These are phyloP conservation scores for Clonostachys rosea DNA, from an alignment of 2,329 filamentous ascomycete genomes.

Conservation along the genomic window DNA sequence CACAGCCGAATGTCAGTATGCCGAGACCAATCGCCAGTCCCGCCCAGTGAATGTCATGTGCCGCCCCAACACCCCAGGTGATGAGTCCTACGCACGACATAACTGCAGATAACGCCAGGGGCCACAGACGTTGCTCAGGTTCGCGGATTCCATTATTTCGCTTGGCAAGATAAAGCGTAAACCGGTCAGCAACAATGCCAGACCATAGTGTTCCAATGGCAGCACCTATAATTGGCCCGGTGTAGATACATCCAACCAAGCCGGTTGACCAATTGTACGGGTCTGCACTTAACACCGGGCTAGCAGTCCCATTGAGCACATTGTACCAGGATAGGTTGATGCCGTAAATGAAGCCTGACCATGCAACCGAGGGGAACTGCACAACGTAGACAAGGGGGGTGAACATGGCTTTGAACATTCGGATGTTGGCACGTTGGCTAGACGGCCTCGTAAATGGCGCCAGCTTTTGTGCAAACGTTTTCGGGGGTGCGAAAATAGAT, in stretches of 20 bases:
- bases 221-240: conserved; percentile 1
- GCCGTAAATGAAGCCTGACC: conserved; percentile 25
- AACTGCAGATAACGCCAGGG: conserved; percentile 21
- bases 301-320: conserved; percentile 25
- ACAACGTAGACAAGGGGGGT: conserved; percentile 19
- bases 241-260: background rate
- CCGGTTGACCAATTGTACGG: conserved; percentile 25
- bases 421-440: background rate
- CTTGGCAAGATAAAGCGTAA: conserved; percentile 28
- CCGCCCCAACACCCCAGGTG: conserved; percentile 26
- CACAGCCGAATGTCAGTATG: conserved; percentile 21
- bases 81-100: conserved; percentile 18
- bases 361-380: conserved; percentile 21
- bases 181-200: conserved; percentile 28
- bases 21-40: conserved; percentile 33
- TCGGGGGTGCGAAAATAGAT: background rate
- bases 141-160: conserved; percentile 34
- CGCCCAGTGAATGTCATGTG: conserved; percentile 32
- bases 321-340: conserved; percentile 26
- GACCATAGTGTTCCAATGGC: conserved; percentile 4
- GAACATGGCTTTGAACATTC: background rate
- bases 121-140: conserved; percentile 34
- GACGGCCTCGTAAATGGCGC: background rate
- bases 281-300: conserved; percentile 16
- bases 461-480: background rate